Percentiles rank a stretch among this genome's conserved stretches.
phyloP scores from a whole-genome alignment of 148 eudicot species.

The Rhododendron molle region DNA sequence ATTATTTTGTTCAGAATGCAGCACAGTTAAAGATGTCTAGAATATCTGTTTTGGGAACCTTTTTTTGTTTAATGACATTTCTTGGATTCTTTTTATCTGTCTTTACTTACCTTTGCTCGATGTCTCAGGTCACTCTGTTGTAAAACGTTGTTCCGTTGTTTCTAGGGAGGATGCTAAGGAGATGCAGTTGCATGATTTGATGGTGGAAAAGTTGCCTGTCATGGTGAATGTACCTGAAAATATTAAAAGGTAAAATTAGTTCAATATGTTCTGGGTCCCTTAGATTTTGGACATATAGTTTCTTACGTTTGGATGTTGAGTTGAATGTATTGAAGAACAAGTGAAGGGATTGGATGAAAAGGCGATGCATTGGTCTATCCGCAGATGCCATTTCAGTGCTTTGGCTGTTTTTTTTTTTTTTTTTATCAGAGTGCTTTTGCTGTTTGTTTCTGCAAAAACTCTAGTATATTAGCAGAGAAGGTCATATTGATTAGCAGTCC shows the following conservation, averaged over 20 bases:
- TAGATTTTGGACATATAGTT: background rate
- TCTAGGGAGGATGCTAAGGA: constrained; percentile 73
- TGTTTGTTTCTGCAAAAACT: constrained; percentile 50
- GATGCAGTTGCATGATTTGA: constrained; percentile 29
- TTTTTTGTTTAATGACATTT: background rate
- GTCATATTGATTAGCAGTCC: constrained; percentile 43
- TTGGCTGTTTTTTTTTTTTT: constrained; percentile 70
- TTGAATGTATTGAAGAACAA: background rate
- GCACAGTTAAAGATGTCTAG: background rate
- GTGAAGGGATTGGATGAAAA: background rate
- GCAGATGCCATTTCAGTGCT: constrained; percentile 41
- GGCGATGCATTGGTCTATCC: constrained; percentile 7
- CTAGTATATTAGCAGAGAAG: constrained; percentile 30
- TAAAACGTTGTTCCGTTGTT: background rate
- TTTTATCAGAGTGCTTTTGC: constrained; percentile 62
- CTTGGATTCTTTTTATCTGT: background rate
- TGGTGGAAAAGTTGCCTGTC: constrained; percentile 15
- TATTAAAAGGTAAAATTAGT: constrained; percentile 46
- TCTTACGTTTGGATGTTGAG: background rate
- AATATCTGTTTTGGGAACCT: background rate
- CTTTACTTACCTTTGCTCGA: background rate
- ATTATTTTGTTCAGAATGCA: background rate
- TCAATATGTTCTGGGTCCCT: background rate
- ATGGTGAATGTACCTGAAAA: constrained; percentile 36
- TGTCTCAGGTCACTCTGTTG: background rate